phyloP scores from a whole-genome alignment of 768 basidiomycete genomes.

The Melanogaster broomeanus region DNA sequence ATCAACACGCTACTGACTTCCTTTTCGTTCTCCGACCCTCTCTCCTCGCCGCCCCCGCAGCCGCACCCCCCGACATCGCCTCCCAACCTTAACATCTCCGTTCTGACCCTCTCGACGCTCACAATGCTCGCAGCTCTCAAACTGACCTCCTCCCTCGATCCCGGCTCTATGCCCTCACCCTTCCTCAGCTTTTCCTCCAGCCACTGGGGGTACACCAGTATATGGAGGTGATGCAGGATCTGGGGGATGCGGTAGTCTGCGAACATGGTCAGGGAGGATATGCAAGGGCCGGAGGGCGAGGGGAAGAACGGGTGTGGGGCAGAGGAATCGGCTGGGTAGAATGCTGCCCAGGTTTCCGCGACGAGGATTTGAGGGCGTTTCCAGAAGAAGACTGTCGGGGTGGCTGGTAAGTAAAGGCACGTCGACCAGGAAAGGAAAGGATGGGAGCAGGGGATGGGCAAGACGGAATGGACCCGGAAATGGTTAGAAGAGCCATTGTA shows the following conservation, averaged over 20 bases:
- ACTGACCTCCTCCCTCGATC: slow-evolving; percentile 72
- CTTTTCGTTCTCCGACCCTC: slow-evolving; percentile 12
- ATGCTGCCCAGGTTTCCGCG: slow-evolving; percentile 91
- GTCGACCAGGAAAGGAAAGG: background rate
- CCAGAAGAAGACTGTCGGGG: slow-evolving; percentile 70
- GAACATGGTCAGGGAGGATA: slow-evolving; percentile 86
- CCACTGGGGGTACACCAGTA: slow-evolving; percentile 68
- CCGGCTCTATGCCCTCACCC: slow-evolving; percentile 48
- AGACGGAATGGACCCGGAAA: background rate
- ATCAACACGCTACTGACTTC: slow-evolving; percentile 81
- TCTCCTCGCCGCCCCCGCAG: slow-evolving; percentile 20
- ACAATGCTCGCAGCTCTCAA: slow-evolving; percentile 80
- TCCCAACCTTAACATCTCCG: slow-evolving; percentile 46
- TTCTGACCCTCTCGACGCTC: slow-evolving; percentile 73
- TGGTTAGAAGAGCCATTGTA: background rate
- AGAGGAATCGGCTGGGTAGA: slow-evolving; percentile 58
- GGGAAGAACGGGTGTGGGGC: slow-evolving; percentile 75
- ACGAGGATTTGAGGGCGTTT: slow-evolving; percentile 91
- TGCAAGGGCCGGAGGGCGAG: slow-evolving; percentile 51
- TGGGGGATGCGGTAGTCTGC: slow-evolving; percentile 93
- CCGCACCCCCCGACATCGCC: slow-evolving; percentile 29
- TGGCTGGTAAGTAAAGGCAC: background rate
- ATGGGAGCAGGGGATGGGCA: background rate
- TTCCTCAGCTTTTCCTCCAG: slow-evolving; percentile 53
- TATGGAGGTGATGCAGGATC: slow-evolving; percentile 80